Evolutionary conservation across 495 filamentous ascomycete species (phyloP), one percentile per base, ranked within the genome.

Genomic region (Saxispiralis lemnorum): DNA sequence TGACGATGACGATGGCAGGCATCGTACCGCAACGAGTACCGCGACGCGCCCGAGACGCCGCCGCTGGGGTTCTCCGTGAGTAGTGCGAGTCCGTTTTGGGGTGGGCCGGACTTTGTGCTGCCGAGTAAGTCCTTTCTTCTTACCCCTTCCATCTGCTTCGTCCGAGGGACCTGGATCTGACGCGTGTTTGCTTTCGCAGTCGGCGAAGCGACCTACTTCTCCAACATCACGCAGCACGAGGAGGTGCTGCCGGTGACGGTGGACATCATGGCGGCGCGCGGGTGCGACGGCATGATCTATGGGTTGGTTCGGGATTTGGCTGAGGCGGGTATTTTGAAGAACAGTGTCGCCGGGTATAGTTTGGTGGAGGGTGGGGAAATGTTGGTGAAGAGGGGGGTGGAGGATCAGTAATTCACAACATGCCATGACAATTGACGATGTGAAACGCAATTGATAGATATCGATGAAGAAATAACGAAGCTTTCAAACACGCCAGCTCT

Each of bases 201-300:
- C 12, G 73, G 75, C 1, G 59, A 76, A 49, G 63, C 69, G 6
- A 42, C 61, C 0, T 70, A 70, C 38, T 61, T 65, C 44, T 72
- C 67, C 5, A 67, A 59, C 5, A 66, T 78, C 41, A 72, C 71
- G 0, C 38, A 64, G 1, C 60, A 71, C 37, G 59, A 57, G 19
- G 76, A 79, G 57, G 62, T 63, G 24, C 47, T 78, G 30, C 76
- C 76, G 1, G 75, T 81, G 0, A 67, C 66, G 0, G 64, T 79
- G 15, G 64, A 70, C 44, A 61, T 81, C 31, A 56, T 76, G 54
- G 74, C 69, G 2, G 69, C 73, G 2, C 67, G 68, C 37, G 75
- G 75, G 0, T 80, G 77, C 46, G 77, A 81, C 58, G 63, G 67
- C 0, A 61, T 79, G 58, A 53, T 79, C 35, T 71, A 67, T 12